Evolutionary conservation across 2,329 filamentous ascomycete genomes (phyloP), one percentile per base, ranked within the genome.

Genomic region (Xylaria sp.): DNA sequence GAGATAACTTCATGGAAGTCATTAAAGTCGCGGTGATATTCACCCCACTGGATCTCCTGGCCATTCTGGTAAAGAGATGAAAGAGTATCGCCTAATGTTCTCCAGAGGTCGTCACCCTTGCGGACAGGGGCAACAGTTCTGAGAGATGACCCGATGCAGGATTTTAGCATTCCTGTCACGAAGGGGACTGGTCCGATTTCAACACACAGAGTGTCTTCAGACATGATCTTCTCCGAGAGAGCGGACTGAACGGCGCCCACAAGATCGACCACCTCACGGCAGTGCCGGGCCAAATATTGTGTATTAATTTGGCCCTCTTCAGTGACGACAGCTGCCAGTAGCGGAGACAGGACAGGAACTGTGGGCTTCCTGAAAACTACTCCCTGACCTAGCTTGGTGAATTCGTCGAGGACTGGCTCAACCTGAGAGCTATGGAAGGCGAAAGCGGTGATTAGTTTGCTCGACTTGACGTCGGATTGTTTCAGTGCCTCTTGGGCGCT

Each of bases 21-120:
- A 69, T 87, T 84, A 78, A 89, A 90, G 60, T 85, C 81, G 37
- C 81, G 79, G 77, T 90, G 87, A 76, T 85, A 89, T 74, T 88
- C 87, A 60, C 84, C 82, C 83, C 89, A 91, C 73, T 61, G 20
- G 31, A 75, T 69, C 13, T 69, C 57, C 5, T 87, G 79, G 69
- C 86, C 86, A 31, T 81, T 81, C 8, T 79, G 76, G 78, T 87
- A 86, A 2, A 90, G 77, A 1, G 80, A 77, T 31, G 81, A 80
- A 63, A 88, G 79, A 71, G 78, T 85, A 61, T 77, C 81, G 12
- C 84, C 77, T n/a, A 89, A 78, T 1, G 84, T 84, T 9, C 83
- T 82, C 39, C 90, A 84, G 0, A 65, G 44, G 23, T 61, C 39
- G 37, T 70, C 68, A 9, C 65, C 48, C 41, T 71, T 67, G 20